These are phyloP conservation scores for Paracamarosporium sp. DNA, from an alignment of 2,329 filamentous ascomycete species.

Conservation along the genomic window DNA sequence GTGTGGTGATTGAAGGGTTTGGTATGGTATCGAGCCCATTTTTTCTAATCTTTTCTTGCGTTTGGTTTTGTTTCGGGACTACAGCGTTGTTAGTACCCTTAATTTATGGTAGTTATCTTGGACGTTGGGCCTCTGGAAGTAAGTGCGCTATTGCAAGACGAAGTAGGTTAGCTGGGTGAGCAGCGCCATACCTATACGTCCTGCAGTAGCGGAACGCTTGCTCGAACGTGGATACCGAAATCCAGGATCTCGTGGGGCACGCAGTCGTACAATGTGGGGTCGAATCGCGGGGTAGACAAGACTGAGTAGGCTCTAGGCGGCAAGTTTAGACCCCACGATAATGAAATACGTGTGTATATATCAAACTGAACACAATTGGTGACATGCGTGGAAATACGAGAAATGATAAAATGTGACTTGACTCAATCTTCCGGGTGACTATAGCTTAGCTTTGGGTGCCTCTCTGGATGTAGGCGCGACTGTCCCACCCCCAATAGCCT, in stretches of 20 bases:
- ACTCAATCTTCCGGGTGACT: too few relatives aligned
- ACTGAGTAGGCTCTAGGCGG: background rate
- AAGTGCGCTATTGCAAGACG: background rate
- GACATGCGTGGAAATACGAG: too few relatives aligned
- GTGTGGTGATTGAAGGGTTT: slow-evolving; percentile 16
- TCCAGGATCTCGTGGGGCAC: background rate
- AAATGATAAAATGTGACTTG: too few relatives aligned
- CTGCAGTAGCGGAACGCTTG: background rate
- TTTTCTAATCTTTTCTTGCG: background rate
- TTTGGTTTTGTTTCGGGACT: background rate
- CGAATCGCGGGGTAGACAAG: background rate
- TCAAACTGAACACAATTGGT: background rate
- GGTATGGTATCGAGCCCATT: slow-evolving; percentile 10
- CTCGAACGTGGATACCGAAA: background rate
- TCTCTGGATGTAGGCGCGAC: slow-evolving; percentile 15
- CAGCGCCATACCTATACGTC: background rate
- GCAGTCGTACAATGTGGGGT: background rate
- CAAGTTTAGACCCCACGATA: background rate
- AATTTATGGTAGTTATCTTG: background rate
- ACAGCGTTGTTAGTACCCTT: background rate
- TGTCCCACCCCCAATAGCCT: slow-evolving; percentile 22
- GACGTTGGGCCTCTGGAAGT: background rate
- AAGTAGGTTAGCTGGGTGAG: background rate
- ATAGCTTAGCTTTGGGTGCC: background rate
- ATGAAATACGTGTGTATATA: background rate